These are phyloP conservation scores for Bacidia rubella DNA, from an alignment of 495 filamentous ascomycete species.

Conservation along the genomic window DNA sequence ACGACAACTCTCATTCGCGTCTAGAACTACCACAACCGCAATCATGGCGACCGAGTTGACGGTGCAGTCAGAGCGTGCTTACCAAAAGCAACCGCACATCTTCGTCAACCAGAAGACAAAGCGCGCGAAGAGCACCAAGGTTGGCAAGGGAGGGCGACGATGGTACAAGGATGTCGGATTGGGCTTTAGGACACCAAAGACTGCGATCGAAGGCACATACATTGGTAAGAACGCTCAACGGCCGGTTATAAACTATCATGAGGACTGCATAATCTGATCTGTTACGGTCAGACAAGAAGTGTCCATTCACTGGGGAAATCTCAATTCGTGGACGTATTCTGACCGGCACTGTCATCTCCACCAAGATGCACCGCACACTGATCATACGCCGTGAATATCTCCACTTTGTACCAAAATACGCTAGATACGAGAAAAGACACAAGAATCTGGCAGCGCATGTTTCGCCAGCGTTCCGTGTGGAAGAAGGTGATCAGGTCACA, in stretches of 20 bases:
- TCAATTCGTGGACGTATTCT: constrained; percentile 99
- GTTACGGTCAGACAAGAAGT: constrained; percentile 91
- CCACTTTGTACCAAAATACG: constrained; percentile 97
- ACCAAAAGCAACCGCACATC: constrained; percentile 99
- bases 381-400: constrained; percentile 99
- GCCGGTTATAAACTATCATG: no score
- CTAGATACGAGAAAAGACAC: constrained; percentile 99
- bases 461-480: constrained; percentile 98
- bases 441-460: constrained; percentile 99
- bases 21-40: constrained; percentile 44
- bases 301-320: constrained; percentile 95
- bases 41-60: constrained; percentile 96
- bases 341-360: constrained; percentile 94
- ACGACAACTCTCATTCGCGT: background rate
- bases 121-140: constrained; percentile 69
- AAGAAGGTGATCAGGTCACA: constrained; percentile 97
- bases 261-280: background rate
- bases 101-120: constrained; percentile 86
- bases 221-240: constrained; percentile 66
- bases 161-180: constrained; percentile 99
- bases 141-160: constrained; percentile 77
- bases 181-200: constrained; percentile 95
- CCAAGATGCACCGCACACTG: constrained; percentile 99
- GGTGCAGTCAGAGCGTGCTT: constrained; percentile 96
- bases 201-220: constrained; percentile 93